Percentiles rank a stretch among this genome's conserved stretches.
Conservation (phyloP, 352 stramenopile species). For the Phytophthora crassamura region DNA sequence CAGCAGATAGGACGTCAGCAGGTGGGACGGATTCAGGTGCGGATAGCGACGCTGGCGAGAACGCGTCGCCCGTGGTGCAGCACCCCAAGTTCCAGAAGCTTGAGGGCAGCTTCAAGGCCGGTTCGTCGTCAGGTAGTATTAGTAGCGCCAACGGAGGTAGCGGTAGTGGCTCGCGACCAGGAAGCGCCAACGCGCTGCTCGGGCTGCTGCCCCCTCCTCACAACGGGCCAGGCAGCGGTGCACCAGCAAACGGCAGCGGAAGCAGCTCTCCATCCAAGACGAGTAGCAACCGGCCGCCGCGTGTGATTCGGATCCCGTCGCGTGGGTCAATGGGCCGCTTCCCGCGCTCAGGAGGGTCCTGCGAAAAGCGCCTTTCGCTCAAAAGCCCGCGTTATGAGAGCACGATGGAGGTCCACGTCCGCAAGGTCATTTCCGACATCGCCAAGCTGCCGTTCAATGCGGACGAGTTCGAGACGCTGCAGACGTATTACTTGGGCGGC, state of each 20-base stretch:
- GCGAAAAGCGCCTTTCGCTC: conserved; percentile 60
- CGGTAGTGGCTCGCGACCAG: conserved; percentile 36
- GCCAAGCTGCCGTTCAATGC: conserved; percentile 67
- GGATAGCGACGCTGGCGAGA: conserved; percentile 37
- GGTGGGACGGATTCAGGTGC: conserved; percentile 29
- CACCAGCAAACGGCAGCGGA: conserved; percentile 28
- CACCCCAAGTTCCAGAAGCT: conserved; percentile 64
- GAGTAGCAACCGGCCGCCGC: conserved; percentile 47
- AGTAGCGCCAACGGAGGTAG: conserved; percentile 44
- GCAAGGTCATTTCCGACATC: conserved; percentile 72
- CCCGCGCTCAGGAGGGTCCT: conserved; percentile 35
- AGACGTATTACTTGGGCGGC: conserved; percentile 67
- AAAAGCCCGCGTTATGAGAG: conserved; percentile 78
- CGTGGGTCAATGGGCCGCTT: conserved; percentile 49
- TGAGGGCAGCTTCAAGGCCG: conserved; percentile 50
- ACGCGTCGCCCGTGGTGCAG: conserved; percentile 33
- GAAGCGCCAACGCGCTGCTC: conserved; percentile 48
- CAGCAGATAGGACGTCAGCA: conserved; percentile 24
- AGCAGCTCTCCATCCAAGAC: conserved; percentile 43
- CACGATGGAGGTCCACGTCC: conserved; percentile 76
- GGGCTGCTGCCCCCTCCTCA: conserved; percentile 46
- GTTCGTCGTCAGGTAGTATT: conserved; percentile 56
- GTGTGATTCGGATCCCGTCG: conserved; percentile 54
- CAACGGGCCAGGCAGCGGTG: conserved; percentile 31
- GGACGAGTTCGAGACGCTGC: conserved; percentile 68